Base-by-base conservation (phyloP, 1,284 basidiomycete species). In the Inonotus hispidus region DNA sequence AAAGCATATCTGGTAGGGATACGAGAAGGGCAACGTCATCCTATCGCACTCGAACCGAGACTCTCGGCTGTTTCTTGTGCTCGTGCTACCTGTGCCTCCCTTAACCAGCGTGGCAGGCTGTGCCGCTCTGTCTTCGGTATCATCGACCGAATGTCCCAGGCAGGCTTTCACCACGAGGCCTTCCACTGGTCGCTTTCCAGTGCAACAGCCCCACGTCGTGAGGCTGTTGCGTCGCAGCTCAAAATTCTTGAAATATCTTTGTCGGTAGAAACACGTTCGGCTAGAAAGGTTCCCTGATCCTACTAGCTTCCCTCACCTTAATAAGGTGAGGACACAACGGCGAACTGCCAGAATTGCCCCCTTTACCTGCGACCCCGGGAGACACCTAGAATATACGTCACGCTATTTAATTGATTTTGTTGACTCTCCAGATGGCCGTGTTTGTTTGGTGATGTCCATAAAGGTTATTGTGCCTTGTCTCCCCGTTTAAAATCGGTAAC, bases 101-200 rank as follows among this genome's bases (percentile, higher is more conserved):
- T 39, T 27, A 16, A 37, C 19, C 59, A 37, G 59, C 59, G 54
- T 61, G 59, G 53, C 46, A 61, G 53, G 53, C 53, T 56, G 59
- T 61, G 59, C 54, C 19, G 38, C 8, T 3, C 25, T 21, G 49
- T 39, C 55, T 45, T 46, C 55, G 41, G 55, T 23, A 41, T n/a
- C 43, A 32, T 54, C 37, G 53, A 45, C 55, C 57, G 49, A 38
- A 27, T 32, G 25, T 37, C 38, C 59, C 53, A 61, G 53, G 23
- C 53, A 61, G 53, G 23, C 59, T 50, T 56, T 56, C 32, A 56
- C 53, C 59, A 61, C 54, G 59, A 61, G 59, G 59, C 59, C 7
- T 32, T 58, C 25, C 38, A 54, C 52, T 37, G 11, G 45, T 37
- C 41, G 13, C 45, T 47, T n/a, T 56, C 54, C 43, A 55, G 50